Base-by-base conservation (phyloP, 495 filamentous ascomycete species). In the Aspergillus campestris region DNA sequence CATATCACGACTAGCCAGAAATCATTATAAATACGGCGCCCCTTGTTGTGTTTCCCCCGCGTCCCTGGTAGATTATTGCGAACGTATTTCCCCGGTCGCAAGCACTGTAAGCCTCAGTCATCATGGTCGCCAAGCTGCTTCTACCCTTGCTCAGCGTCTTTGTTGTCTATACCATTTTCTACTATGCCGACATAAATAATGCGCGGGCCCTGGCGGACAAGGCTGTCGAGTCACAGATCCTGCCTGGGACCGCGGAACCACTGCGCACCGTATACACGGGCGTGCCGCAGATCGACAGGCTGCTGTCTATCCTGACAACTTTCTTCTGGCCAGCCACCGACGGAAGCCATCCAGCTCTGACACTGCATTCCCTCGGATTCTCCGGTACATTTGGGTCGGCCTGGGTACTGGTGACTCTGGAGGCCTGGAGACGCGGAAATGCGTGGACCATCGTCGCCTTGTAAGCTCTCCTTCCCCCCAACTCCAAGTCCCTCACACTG, bases 261-360 rank as follows among this genome's bases (percentile, higher is more conserved):
- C 38, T 77, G 14, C 62, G 67, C 34, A 64, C 56, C 5, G 41
- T 52, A 5, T 83, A 75, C 52, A 82, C 74, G 5, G 78, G 79
- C 6, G 33, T 81, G 29, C 44, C 50, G 11, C 50, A 51, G 0
- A 31, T 83, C 11, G 80, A 83, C 45, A 31, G 53, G 3, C 60
- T 74, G 5, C 52, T 81, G 18, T 55, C 68, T 3, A 39, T 68
- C 7, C 42, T 83, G 48, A 68, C 70, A 1, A 57, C 59, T 5
- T 79, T 82, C 53, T 83, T 82, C 63, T 75, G 72, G 45, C 65
- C 75, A 6, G 46, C 69, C 1, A 54, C 79, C n/a, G 74, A 81
- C 49, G 74, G 75, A 7, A 62, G 61, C 27, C 58, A 66, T 34
- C 68, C 70, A 5, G 60, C 61, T 3, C 57, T 72, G 8, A 55